phyloP scores from a whole-genome alignment of 768 basidiomycete species.

The Cystofilobasidium ferigula region DNA sequence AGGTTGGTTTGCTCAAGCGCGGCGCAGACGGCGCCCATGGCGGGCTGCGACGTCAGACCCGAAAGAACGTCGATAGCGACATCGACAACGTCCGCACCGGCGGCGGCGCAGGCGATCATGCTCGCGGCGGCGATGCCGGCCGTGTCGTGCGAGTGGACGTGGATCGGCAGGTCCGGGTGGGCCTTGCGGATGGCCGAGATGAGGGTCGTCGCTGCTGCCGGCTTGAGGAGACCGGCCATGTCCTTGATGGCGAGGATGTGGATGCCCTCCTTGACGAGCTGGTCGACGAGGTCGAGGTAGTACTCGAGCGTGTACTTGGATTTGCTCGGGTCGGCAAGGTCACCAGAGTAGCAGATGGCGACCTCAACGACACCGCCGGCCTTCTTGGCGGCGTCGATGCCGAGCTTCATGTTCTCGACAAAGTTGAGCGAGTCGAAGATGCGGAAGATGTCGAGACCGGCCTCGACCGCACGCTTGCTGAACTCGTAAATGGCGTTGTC shows the following conservation, averaged over 20 bases:
- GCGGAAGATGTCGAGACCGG: conserved; percentile 98
- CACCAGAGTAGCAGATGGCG: conserved; percentile 95
- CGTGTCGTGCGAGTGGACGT: conserved; percentile 98
- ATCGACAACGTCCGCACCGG: conserved; percentile 96
- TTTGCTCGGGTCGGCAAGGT: conserved; percentile 86
- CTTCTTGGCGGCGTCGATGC: conserved; percentile 99
- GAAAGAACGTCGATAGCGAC: conserved; percentile 99
- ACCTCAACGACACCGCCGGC: conserved; percentile 97
- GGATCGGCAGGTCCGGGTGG: conserved; percentile 94
- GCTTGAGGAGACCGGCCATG: conserved; percentile 95
- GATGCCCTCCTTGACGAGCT: conserved; percentile 87
- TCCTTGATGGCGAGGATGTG: conserved; percentile 97
- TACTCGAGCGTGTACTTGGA: conserved; percentile 95
- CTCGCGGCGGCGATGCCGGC: conserved; percentile 96
- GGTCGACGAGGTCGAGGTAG: conserved; percentile 88
- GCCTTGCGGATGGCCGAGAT: conserved; percentile 90
- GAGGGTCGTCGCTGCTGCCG: conserved; percentile 83
- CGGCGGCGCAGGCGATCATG: conserved; percentile 88
- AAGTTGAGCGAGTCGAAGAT: conserved; percentile 99
- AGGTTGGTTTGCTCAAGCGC: conserved; percentile 77
- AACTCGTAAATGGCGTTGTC: conserved; percentile 98
- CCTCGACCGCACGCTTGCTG: conserved; percentile 98
- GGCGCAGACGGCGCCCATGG: conserved; percentile 93
- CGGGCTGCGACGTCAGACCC: conserved; percentile 92
- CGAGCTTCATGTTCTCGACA: conserved; percentile 95